phyloP scores from a whole-genome alignment of 1,284 basidiomycete genomes.

The Coniophora puteana region DNA sequence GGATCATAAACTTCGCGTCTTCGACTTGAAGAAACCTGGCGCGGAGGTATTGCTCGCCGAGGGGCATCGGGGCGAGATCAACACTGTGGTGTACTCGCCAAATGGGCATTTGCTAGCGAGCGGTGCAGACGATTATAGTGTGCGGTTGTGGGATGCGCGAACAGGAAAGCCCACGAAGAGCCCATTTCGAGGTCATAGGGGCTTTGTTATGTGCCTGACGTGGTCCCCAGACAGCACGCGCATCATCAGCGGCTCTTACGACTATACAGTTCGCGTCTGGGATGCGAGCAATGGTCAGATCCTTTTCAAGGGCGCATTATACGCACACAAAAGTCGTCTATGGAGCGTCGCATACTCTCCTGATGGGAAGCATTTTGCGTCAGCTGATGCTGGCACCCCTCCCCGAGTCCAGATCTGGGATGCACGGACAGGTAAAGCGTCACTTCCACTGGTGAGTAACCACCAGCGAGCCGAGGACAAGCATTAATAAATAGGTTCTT shows the following conservation, averaged over 20 bases:
- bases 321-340: neutral
- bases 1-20: neutral
- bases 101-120: neutral
- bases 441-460: too few relatives aligned
- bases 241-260: neutral
- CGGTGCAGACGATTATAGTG: neutral
- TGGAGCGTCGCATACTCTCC: neutral
- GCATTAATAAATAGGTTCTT: too few relatives aligned
- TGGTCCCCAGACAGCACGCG: too few relatives aligned
- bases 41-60: too few relatives aligned
- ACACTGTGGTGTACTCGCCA: neutral
- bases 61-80: neutral
- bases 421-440: neutral
- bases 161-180: too few relatives aligned
- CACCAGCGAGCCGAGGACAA: too few relatives aligned
- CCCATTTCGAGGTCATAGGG: too few relatives aligned
- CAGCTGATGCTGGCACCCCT: neutral
- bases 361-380: neutral
- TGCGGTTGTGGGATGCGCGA: constrained; percentile 1
- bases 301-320: neutral
- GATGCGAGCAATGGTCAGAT: neutral
- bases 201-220: too few relatives aligned
- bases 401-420: neutral
- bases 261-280: neutral
- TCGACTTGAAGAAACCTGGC: neutral